Evolutionary conservation across 495 filamentous ascomycete species (phyloP), one percentile per base, ranked within the genome.

Genomic region (Podospora australis): DNA sequence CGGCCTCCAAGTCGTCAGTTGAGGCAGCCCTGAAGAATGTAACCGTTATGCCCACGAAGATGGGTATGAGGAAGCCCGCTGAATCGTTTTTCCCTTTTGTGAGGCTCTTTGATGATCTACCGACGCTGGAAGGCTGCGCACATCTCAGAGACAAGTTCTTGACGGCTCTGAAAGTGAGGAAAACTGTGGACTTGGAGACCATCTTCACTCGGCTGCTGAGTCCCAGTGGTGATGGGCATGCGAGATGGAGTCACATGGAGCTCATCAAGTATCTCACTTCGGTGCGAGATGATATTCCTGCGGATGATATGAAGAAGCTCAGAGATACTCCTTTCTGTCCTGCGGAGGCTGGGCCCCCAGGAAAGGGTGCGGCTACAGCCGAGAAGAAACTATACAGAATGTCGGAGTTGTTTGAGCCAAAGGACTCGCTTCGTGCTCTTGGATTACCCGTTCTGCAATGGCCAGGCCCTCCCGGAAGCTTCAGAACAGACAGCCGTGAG

Each of bases 71-170:
- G 54, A 84, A 79, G 57, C 94, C 94, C 17, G 67, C 68, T 10
- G 90, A 97, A 53, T 81, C 94, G 0, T 99, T 96, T 64, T 96
- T 99, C 60, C 78, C 82, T n/a, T 83, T 78, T 11, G 94, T 97
- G 17, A 91, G 87, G 56, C 71, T 97, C 6, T 99, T 99, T 59
- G 84, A 94, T 48, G 94, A 99, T 58, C 73, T 99, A 8, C 90
- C 94, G 3, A 81, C 82, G 10, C 78, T 96, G 8, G 75, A 78
- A 48, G 79, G 75, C n/a, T 78, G 90, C 28, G 75, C 81, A 22
- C 75, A 80, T 11, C 77, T 95, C 2, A 96, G 95, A 58, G 92
- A 97, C 24, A 96, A 92, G 59, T 83, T 96, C 48, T 66, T 99
- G 38, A 67, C 71, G 2, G 79, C 87, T 8, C 70, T 97, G 22